These are phyloP conservation scores for Cordyceps pruinosa DNA, from an alignment of 2,329 filamentous ascomycete species.

Conservation along the genomic window DNA sequence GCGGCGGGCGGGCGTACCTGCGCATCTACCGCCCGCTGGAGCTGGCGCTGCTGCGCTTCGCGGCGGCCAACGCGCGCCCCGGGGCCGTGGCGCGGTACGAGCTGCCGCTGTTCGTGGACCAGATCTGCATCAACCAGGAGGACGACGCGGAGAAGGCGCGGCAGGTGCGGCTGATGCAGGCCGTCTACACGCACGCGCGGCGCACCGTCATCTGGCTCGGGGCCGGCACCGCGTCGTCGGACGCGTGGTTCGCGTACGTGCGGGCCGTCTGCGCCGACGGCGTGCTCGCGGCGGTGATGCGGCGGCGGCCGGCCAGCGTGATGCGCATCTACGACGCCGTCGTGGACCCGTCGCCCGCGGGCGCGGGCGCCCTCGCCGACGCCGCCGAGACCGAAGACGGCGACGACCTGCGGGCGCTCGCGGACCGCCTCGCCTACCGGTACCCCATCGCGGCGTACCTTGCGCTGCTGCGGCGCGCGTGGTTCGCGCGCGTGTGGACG, in stretches of 20 bases:
- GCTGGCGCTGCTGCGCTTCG: conserved; percentile 20
- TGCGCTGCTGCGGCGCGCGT: conserved; percentile 23
- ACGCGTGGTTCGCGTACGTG: conserved; percentile 18
- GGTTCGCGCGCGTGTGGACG: conserved; percentile 29
- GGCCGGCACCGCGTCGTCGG: conserved; percentile 16
- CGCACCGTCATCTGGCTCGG: conserved; percentile 25
- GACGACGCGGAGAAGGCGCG: conserved; percentile 19
- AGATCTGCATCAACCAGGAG: conserved; percentile 27
- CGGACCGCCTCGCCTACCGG: conserved; percentile 16
- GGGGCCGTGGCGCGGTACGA: not conserved
- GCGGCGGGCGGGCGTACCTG: conserved; percentile 13
- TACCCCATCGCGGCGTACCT: conserved; percentile 22
- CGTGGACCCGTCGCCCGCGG: conserved; percentile 18
- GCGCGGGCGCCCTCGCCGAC: conserved; percentile 14
- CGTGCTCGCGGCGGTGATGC: conserved; percentile 19
- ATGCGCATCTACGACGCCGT: conserved; percentile 25
- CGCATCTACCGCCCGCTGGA: conserved; percentile 25
- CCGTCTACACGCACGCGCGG: conserved; percentile 21
- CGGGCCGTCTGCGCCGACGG: conserved; percentile 17
- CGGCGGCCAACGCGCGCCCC: not conserved
- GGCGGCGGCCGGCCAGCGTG: conserved; percentile 18
- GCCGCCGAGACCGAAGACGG: conserved; percentile 19
- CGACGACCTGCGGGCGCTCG: conserved; percentile 21
- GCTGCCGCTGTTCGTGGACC: too few relatives aligned
- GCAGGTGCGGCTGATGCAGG: conserved; percentile 25